These are phyloP conservation scores for Paramecium sexaurelia DNA, from an alignment of 73 alveolate species.

Conservation along the genomic window DNA sequence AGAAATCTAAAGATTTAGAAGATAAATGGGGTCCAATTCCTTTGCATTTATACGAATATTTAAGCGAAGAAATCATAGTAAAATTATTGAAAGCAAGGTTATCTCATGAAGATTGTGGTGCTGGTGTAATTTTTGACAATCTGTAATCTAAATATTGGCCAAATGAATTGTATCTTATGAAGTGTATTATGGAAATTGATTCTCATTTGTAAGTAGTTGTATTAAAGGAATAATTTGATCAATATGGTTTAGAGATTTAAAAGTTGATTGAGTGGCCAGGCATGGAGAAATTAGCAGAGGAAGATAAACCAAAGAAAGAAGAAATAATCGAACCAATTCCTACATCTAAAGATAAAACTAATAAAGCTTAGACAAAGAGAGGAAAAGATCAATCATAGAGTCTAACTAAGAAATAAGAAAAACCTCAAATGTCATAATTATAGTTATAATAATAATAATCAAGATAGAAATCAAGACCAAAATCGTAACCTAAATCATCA, in stretches of 20 bases:
- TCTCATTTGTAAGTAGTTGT: conserved; percentile 88
- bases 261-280: conserved; percentile 68
- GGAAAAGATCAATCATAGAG: neutral
- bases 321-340: conserved; percentile 72
- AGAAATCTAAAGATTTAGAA: conserved; percentile 90
- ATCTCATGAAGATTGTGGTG: conserved; percentile 92
- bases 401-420: conserved; percentile 19
- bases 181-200: conserved; percentile 87
- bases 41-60: conserved; percentile 82
- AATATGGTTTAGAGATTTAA: conserved; percentile 85
- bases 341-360: conserved; percentile 49
- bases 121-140: conserved; percentile 97
- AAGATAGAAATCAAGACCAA: conserved; percentile 57
- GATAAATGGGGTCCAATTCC: conserved; percentile 81
- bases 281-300: conserved; percentile 70
- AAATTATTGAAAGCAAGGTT: conserved; percentile 88
- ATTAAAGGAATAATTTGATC: conserved; percentile 81
- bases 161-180: conserved; percentile 79
- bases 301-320: conserved; percentile 71
- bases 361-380: neutral
- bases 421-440: neutral
- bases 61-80: conserved; percentile 87
- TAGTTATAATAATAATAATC: neutral
- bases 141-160: conserved; percentile 87
- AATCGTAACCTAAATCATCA: conserved; percentile 16